These are phyloP conservation scores for Thelonectria olida DNA, from an alignment of 2,329 filamentous ascomycete genomes.

Conservation along the genomic window DNA sequence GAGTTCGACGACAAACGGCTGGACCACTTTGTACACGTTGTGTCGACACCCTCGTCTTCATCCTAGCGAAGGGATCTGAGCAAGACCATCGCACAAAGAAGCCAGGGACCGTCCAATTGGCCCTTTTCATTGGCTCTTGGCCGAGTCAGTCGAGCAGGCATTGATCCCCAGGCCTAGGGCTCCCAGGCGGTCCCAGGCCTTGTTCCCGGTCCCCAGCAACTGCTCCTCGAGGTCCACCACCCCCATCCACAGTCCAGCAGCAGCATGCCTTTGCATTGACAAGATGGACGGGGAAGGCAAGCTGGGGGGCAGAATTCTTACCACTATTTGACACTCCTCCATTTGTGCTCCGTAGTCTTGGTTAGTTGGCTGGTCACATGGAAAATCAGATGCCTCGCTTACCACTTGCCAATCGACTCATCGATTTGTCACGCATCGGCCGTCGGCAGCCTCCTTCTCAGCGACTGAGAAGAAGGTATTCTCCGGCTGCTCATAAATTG, in stretches of 20 bases:
- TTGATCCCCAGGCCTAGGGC: background rate
- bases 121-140: constrained; percentile 14
- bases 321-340: background rate
- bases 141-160: constrained; percentile 10
- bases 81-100: background rate
- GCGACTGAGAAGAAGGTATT: background rate
- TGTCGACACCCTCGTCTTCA: background rate
- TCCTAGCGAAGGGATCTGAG: background rate
- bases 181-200: constrained; percentile 6
- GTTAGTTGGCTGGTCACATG: constrained; percentile 8
- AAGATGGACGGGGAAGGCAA: background rate
- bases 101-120: constrained; percentile 18
- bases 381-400: constrained; percentile 10
- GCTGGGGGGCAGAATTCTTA: no score
- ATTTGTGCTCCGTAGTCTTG: background rate
- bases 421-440: background rate
- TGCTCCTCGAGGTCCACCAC: constrained; percentile 7
- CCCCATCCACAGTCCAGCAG: background rate
- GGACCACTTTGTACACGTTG: background rate
- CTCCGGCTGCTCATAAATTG: constrained; percentile 15
- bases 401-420: background rate
- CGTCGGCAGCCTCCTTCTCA: background rate
- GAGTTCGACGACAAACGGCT: background rate
- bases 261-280: background rate
- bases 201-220: background rate